Evolutionary conservation across 345 rosid species (phyloP).

Genomic region (Hirschfeldia incana): DNA sequence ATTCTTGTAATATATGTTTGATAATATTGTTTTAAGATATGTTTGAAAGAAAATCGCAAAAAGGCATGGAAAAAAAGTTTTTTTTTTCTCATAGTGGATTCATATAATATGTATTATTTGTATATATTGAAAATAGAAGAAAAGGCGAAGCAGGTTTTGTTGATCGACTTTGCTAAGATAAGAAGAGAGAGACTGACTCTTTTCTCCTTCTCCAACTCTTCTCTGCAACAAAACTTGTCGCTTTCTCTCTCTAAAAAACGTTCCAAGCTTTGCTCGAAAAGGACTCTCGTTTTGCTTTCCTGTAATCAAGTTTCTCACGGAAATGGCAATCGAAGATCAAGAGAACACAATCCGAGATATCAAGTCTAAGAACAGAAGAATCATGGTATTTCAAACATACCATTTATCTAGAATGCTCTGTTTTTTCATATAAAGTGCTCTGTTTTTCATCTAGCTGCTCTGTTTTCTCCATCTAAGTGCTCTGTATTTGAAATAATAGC

Average conservation of each 20-base stretch:
- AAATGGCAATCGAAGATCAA: constrained; percentile 87
- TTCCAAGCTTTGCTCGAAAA: constrained; percentile 30
- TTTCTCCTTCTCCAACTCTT: constrained; percentile 19
- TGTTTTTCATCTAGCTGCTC: constrained; percentile 25
- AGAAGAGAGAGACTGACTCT: constrained; percentile 55
- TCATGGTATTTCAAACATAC: constrained; percentile 54
- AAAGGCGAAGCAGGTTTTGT: constrained; percentile 52
- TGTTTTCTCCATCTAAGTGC: constrained; percentile 20
- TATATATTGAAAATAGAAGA: constrained; percentile 29
- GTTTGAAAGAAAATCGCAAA: constrained; percentile 1
- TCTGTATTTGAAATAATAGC: constrained; percentile 39
- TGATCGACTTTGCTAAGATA: constrained; percentile 51
- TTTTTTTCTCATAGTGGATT: not conserved
- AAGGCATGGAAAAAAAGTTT: not conserved
- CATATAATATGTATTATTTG: not conserved
- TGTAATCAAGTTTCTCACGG: constrained; percentile 2
- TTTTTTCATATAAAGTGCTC: constrained; percentile 15
- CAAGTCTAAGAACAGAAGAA: constrained; percentile 78
- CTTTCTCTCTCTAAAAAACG: constrained; percentile 27
- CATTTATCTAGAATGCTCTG: not conserved
- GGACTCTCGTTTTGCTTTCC: not conserved
- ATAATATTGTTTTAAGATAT: not conserved
- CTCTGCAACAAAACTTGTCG: constrained; percentile 23
- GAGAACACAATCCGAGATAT: constrained; percentile 72
- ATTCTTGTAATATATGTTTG: not conserved